These are phyloP conservation scores for Chrysosporium queenslandicum DNA, from an alignment of 2,329 filamentous ascomycete genomes.

Conservation along the genomic window DNA sequence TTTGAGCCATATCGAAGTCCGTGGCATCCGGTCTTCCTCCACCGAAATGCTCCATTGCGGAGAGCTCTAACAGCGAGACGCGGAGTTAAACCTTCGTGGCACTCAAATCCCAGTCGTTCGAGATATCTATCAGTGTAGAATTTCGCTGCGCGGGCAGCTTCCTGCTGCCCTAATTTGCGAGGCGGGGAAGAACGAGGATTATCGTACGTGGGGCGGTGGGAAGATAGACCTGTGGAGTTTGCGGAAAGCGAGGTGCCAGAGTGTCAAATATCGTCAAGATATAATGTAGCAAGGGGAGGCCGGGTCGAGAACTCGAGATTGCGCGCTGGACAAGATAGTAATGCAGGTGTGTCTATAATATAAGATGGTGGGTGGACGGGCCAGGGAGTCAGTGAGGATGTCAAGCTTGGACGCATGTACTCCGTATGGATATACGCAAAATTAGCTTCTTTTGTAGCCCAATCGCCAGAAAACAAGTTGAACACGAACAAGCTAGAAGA, in stretches of 20 bases:
- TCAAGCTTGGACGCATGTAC: not conserved
- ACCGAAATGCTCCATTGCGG: slow-evolving; percentile 14
- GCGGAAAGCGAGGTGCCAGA: not conserved
- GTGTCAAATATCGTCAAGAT: not conserved
- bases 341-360: not conserved
- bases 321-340: not conserved
- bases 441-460: not conserved
- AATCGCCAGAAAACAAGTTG: not conserved
- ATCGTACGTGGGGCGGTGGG: not conserved
- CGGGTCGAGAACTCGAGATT: not conserved
- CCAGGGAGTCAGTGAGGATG: not conserved
- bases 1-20: slow-evolving; percentile 40
- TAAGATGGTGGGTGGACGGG: not conserved
- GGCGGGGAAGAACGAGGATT: not conserved
- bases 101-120: not conserved
- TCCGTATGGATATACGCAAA: no score
- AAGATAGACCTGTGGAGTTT: not conserved
- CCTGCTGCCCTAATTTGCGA: not conserved
- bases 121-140: not conserved
- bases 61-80: not conserved
- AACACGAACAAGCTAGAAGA: not conserved
- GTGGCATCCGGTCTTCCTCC: slow-evolving; percentile 32
- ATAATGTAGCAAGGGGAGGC: not conserved
- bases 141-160: not conserved
- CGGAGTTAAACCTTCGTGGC: not conserved